Conservation (phyloP, 2,329 filamentous ascomycete genomes). For the Aspergillus tanneri region DNA sequence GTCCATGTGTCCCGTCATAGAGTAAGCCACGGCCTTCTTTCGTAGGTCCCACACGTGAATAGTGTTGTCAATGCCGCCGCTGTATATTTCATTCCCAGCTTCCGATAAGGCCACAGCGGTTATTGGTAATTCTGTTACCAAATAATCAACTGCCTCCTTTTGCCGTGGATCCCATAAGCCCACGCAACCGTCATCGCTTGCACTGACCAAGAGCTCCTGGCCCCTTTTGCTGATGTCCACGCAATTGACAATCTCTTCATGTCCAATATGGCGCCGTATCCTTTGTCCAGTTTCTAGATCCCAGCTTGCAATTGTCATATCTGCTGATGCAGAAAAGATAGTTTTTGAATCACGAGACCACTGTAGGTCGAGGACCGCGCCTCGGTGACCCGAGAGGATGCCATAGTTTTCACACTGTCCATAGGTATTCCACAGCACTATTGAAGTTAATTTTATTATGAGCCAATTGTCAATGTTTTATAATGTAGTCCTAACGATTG, state of each 20-base stretch:
- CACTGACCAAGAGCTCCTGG: conserved; percentile 85
- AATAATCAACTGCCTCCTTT: conserved; percentile 82
- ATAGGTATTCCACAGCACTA: conserved; percentile 91
- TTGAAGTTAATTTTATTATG: background rate
- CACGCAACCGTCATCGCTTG: conserved; percentile 89
- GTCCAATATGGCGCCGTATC: conserved; percentile 87
- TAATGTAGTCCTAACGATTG: background rate
- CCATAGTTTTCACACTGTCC: conserved; percentile 95
- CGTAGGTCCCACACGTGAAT: conserved; percentile 96
- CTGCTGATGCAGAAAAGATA: conserved; percentile 88
- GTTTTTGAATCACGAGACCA: conserved; percentile 95
- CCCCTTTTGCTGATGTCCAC: conserved; percentile 86
- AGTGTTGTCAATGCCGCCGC: conserved; percentile 93
- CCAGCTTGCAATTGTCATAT: conserved; percentile 92
- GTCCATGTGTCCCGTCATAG: conserved; percentile 84
- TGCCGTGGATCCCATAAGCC: conserved; percentile 94
- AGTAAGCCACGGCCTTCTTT: conserved; percentile 85
- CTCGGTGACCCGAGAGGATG: conserved; percentile 81
- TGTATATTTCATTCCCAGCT: conserved; percentile 92
- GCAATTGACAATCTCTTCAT: conserved; percentile 93
- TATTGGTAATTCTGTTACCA: conserved; percentile 88
- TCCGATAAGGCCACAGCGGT: conserved; percentile 90
- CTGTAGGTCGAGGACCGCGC: conserved; percentile 85
- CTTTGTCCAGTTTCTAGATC: conserved; percentile 87
- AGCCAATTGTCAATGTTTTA: background rate